These are phyloP conservation scores for Phaeosphaeriaceae sp. DNA, from an alignment of 2,329 filamentous ascomycete species.

Conservation along the genomic window DNA sequence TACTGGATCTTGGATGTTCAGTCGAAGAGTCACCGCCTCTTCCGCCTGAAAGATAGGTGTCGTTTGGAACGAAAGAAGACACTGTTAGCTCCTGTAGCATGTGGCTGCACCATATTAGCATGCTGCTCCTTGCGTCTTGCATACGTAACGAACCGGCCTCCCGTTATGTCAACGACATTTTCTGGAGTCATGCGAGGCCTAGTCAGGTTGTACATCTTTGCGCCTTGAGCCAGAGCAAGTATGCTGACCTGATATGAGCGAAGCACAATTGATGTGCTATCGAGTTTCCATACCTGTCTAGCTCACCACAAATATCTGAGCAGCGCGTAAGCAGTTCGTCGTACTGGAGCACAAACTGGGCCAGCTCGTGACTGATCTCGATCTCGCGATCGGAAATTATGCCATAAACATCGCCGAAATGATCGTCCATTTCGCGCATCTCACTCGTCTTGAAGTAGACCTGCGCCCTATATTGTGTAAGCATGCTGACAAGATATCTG, in stretches of 20 bases:
- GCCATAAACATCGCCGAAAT: conserved; percentile 85
- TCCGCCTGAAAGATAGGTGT: conserved; percentile 74
- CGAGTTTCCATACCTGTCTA: conserved; percentile 66
- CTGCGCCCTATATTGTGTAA: conserved; percentile 51
- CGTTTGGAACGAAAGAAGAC: conserved; percentile 81
- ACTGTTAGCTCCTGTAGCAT: conserved; percentile 86
- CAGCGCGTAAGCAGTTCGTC: conserved; percentile 71
- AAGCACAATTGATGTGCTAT: not conserved
- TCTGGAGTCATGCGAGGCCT: conserved; percentile 73
- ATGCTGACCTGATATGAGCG: conserved; percentile 59
- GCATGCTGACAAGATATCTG: not conserved
- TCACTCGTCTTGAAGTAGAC: conserved; percentile 87
- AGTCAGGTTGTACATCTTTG: conserved; percentile 74
- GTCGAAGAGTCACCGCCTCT: conserved; percentile 18
- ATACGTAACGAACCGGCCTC: conserved; percentile 66
- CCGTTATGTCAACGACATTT: conserved; percentile 76
- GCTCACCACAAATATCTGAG: conserved; percentile 84
- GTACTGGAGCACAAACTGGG: conserved; percentile 73
- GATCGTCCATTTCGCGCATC: conserved; percentile 81
- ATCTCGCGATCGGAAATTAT: conserved; percentile 91
- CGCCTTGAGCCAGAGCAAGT: conserved; percentile 80
- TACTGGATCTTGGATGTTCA: conserved; percentile 1
- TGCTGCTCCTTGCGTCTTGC: not conserved
- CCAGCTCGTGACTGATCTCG: conserved; percentile 81
- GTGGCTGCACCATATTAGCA: conserved; percentile 61